A percentile compares a stretch with the other conserved stretches of the same genome.
Conservation (phyloP, 768 basidiomycete species). For the Candolleomyces efflorescens region DNA sequence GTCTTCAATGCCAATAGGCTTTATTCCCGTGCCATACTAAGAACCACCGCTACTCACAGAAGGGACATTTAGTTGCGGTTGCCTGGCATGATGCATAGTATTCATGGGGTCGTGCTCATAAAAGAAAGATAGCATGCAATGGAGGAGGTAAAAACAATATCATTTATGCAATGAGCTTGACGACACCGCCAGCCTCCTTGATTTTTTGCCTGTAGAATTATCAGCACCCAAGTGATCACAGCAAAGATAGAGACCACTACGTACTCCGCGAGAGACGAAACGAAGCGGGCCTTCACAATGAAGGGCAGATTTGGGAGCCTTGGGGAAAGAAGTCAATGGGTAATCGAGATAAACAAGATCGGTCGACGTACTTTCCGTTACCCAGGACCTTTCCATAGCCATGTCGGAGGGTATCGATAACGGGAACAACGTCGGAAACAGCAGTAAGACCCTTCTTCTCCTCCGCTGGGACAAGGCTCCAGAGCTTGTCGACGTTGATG, state of each 20-base stretch:
- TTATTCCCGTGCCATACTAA: background rate
- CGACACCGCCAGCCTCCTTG: conserved; percentile 93
- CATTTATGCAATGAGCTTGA: conserved; percentile 82
- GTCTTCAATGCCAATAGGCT: too few species aligned
- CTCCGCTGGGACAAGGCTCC: conserved; percentile 83
- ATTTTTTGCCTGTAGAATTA: conserved; percentile 53
- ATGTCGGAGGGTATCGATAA: conserved; percentile 80
- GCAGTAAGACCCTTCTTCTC: conserved; percentile 77
- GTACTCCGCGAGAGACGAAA: conserved; percentile 81
- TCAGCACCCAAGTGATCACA: background rate
- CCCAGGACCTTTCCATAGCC: conserved; percentile 95
- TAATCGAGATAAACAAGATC: background rate
- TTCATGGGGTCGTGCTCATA: conserved; percentile 23
- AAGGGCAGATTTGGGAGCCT: conserved; percentile 88
- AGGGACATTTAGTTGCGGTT: background rate
- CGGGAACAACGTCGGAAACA: conserved; percentile 82
- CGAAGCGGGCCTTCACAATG: conserved; percentile 98
- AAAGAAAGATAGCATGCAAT: conserved; percentile 22
- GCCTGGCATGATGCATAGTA: background rate
- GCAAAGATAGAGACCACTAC: conserved; percentile 18
- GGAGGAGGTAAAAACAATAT: conserved; percentile 17
- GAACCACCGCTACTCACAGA: background rate
- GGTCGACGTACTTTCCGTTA: conserved; percentile 72
- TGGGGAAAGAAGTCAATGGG: background rate
- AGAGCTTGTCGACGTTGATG: conserved; percentile 98